Percentiles rank a stretch among this genome's conserved stretches.
These are phyloP conservation scores for Scedosporium aurantiacum DNA, from an alignment of 2,329 filamentous ascomycete species.

Conservation along the genomic window DNA sequence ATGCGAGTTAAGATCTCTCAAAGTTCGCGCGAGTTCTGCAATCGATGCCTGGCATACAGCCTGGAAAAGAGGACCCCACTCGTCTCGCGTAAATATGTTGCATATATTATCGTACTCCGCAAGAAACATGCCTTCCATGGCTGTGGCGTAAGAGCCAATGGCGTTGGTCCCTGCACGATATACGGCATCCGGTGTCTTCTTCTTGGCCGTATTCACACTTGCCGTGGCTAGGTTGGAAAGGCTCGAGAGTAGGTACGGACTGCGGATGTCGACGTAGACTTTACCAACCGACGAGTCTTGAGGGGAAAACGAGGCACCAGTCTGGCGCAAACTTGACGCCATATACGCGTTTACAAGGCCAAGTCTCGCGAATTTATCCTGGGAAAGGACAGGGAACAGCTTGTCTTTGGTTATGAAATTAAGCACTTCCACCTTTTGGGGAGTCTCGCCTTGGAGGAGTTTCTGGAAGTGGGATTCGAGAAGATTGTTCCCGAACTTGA, in stretches of 20 bases:
- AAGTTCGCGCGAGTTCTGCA: constrained; percentile 70
- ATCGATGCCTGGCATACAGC: constrained; percentile 69
- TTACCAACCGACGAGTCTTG: constrained; percentile 62
- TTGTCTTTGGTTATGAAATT: constrained; percentile 85
- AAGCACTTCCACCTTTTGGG: constrained; percentile 72
- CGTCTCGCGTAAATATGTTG: constrained; percentile 72
- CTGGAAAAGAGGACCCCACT: constrained; percentile 71
- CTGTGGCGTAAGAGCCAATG: constrained; percentile 78
- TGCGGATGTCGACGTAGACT: constrained; percentile 77
- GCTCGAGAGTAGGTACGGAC: constrained; percentile 72
- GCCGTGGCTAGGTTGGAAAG: constrained; percentile 80
- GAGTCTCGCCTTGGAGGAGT: constrained; percentile 63
- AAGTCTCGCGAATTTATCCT: constrained; percentile 65
- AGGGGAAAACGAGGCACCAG: constrained; percentile 21
- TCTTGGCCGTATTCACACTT: constrained; percentile 71
- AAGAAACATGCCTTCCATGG: constrained; percentile 75
- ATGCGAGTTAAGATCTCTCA: constrained; percentile 81
- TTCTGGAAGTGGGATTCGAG: constrained; percentile 77
- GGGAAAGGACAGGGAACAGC: constrained; percentile 69
- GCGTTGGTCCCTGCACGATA: constrained; percentile 86
- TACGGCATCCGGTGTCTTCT: constrained; percentile 69
- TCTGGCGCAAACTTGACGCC: constrained; percentile 44
- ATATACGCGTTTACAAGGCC: constrained; percentile 71
- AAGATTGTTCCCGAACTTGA: constrained; percentile 70
- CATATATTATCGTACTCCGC: constrained; percentile 88